Percentiles rank a stretch among this genome's conserved stretches.
phyloP scores from a whole-genome alignment of 2,329 filamentous ascomycete genomes.

The Colletotrichum destructivum region DNA sequence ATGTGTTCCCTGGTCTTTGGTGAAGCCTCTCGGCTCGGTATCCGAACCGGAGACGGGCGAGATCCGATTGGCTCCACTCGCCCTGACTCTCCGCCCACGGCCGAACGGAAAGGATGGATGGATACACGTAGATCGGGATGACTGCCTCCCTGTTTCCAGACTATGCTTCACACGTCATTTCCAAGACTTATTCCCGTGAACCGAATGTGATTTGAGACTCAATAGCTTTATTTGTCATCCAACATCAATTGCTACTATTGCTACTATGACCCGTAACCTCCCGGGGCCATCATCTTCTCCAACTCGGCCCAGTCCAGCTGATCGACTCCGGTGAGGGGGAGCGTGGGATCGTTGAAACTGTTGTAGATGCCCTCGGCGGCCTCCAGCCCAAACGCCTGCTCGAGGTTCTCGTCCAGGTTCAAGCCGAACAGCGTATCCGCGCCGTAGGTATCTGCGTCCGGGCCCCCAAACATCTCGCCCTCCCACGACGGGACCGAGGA shows the following conservation, averaged over 20 bases:
- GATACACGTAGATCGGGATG: no score
- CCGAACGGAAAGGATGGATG: conserved; percentile 20
- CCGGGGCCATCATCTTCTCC: conserved; percentile 47
- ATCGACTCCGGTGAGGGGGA: conserved; percentile 51
- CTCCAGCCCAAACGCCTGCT: conserved; percentile 46
- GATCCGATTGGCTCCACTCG: conserved; percentile 32
- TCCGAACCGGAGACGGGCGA: conserved; percentile 17
- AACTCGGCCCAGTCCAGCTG: conserved; percentile 49
- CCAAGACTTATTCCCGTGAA: neutral
- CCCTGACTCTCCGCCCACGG: conserved; percentile 12
- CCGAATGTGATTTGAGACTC: neutral
- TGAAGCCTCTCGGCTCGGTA: conserved; percentile 8
- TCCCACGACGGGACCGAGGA: conserved; percentile 38
- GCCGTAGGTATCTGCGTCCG: conserved; percentile 26
- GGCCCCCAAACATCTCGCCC: conserved; percentile 37
- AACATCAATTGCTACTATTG: neutral
- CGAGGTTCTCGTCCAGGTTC: conserved; percentile 43
- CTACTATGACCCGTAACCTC: conserved; percentile 25
- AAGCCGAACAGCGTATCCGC: conserved; percentile 41
- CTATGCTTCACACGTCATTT: neutral
- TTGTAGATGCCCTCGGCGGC: conserved; percentile 48
- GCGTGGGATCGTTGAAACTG: conserved; percentile 48
- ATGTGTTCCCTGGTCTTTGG: neutral
- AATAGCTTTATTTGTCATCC: neutral
- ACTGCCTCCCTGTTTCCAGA: neutral